These are phyloP conservation scores for Silene vulgaris DNA, from an alignment of 179 eudicot species.

Conservation along the genomic window DNA sequence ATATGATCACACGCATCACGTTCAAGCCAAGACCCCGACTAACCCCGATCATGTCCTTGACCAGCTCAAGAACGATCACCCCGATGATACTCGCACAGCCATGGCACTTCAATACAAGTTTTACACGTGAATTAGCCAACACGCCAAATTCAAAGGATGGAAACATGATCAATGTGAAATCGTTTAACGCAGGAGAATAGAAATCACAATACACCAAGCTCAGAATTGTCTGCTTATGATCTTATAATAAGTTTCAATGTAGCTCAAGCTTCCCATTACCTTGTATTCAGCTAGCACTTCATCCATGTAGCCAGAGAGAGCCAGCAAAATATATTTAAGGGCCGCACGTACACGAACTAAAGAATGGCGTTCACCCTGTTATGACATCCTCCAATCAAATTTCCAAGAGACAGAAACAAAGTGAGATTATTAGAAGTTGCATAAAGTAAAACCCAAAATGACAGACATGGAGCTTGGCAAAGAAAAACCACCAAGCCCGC, in stretches of 20 bases:
- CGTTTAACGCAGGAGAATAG: background rate
- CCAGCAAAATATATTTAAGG: conserved; percentile 59
- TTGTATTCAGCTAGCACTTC: conserved; percentile 62
- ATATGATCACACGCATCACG: too few relatives aligned
- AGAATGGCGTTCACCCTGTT: conserved; percentile 50
- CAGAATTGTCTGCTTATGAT: background rate
- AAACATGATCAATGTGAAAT: background rate
- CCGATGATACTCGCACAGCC: too few relatives aligned
- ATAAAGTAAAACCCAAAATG: conserved; percentile 1
- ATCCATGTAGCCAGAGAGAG: conserved; percentile 76
- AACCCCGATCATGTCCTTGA: too few relatives aligned
- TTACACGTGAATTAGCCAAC: background rate
- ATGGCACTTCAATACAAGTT: background rate
- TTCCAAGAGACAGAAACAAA: conserved; percentile 1
- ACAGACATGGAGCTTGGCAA: conserved; percentile 10
- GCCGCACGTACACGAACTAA: conserved; percentile 65
- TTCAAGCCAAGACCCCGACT: too few relatives aligned
- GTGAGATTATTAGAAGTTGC: background rate
- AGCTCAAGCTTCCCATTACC: conserved; percentile 33
- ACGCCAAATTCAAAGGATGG: background rate
- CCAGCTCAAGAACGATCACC: too few relatives aligned
- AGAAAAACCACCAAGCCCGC: background rate
- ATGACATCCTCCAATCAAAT: conserved; percentile 18
- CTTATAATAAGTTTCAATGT: background rate
- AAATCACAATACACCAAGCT: conserved; percentile 3